phyloP scores from a whole-genome alignment of 495 filamentous ascomycete species.

The Neurospora sp. region DNA sequence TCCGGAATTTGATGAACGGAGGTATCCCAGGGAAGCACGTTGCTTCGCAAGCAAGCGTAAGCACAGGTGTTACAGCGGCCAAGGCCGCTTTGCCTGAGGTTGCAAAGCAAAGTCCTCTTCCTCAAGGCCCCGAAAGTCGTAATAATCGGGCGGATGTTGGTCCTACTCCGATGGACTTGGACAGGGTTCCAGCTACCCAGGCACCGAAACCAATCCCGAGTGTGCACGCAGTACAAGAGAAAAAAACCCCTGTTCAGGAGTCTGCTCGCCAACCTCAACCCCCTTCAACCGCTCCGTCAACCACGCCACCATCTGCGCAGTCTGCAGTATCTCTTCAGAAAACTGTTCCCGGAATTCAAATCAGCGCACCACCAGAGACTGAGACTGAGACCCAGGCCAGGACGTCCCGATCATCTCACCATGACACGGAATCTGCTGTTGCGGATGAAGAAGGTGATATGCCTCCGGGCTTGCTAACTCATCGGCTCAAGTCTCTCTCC shows the following conservation, averaged over 20 bases:
- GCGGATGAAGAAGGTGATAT: conserved; percentile 2
- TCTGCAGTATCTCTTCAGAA: neutral
- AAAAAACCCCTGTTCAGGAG: neutral
- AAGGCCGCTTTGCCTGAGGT: neutral
- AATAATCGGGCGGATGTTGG: neutral
- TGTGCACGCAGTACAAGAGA: neutral
- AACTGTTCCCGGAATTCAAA: neutral
- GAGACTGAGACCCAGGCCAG: neutral
- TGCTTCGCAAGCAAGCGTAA: neutral
- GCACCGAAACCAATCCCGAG: neutral
- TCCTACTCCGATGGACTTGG: conserved; percentile 9
- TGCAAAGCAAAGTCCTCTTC: neutral
- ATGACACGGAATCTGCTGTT: neutral
- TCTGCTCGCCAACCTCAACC: neutral
- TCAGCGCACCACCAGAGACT: neutral
- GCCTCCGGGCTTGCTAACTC: conserved; percentile 23
- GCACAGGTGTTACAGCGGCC: neutral
- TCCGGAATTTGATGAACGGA: neutral
- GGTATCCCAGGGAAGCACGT: neutral
- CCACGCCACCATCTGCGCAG: neutral
- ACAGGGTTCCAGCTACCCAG: neutral
- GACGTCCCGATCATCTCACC: neutral
- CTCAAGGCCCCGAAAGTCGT: neutral
- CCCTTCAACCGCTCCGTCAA: neutral
- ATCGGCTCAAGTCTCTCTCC: conserved; percentile 40